Conservation (phyloP, 192 early-diverging fungal species). For the Lobosporangium transversale region DNA sequence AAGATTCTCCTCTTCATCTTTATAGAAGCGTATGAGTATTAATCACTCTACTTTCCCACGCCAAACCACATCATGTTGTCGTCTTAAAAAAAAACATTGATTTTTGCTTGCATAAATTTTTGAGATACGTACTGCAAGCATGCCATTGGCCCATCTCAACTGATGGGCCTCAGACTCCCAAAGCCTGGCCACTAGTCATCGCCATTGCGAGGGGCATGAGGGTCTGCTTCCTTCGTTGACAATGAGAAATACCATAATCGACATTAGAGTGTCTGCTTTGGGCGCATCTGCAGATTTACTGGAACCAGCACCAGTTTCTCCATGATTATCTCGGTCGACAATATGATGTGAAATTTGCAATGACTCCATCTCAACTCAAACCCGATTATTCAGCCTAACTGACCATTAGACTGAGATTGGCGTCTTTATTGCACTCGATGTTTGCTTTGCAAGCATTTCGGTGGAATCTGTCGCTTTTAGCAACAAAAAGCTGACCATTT, state of each 20-base stretch:
- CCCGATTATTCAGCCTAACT: slow-evolving; percentile 13
- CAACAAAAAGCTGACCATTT: slow-evolving; percentile 69
- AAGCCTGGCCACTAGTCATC: slow-evolving; percentile 29
- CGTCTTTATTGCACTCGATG: slow-evolving; percentile 66
- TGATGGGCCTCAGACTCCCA: slow-evolving; percentile 4
- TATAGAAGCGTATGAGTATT: too few species aligned
- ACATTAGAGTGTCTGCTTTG: slow-evolving; percentile 38
- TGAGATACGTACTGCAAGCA: slow-evolving; percentile 58
- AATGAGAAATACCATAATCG: slow-evolving; percentile 3
- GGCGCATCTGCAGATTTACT: slow-evolving; percentile 61
- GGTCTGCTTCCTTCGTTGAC: neutral
- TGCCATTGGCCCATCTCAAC: slow-evolving; percentile 13
- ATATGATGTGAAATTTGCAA: slow-evolving; percentile 56
- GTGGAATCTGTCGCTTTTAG: slow-evolving; percentile 71
- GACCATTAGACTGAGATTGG: slow-evolving; percentile 58
- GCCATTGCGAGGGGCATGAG: slow-evolving; percentile 5
- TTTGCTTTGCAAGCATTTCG: slow-evolving; percentile 68
- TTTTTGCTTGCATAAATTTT: slow-evolving; percentile 54
- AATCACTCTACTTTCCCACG: too few species aligned
- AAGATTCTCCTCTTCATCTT: too few species aligned
- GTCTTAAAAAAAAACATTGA: too few species aligned
- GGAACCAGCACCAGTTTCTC: slow-evolving; percentile 54
- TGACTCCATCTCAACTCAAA: slow-evolving; percentile 55
- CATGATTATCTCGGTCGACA: slow-evolving; percentile 64
- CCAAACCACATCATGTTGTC: too few species aligned